These are phyloP conservation scores for Nakazawaea sp. DNA, from an alignment of 805 yeast genomes.

Conservation along the genomic window DNA sequence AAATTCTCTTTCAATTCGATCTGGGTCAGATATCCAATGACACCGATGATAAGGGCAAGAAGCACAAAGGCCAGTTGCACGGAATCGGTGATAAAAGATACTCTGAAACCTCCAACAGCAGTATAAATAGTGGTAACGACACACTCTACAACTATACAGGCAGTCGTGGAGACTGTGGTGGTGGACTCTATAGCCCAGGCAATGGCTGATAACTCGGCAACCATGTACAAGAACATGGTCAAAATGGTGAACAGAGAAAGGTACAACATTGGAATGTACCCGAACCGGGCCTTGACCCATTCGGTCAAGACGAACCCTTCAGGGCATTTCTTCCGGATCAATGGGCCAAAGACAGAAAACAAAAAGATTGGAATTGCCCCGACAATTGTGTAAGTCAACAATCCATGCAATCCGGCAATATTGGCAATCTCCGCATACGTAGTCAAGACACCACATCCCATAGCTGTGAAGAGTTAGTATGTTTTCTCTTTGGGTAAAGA, in stretches of 20 bases:
- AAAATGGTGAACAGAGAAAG: conserved; percentile 76
- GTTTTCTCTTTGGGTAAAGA: too few relatives aligned
- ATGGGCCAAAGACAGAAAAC: conserved; percentile 81
- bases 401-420: conserved; percentile 79
- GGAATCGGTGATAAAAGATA: conserved; percentile 82
- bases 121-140: conserved; percentile 85
- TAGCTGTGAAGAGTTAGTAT: conserved; percentile 35
- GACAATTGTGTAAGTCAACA: conserved; percentile 69
- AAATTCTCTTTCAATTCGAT: conserved; percentile 54
- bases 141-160: conserved; percentile 79
- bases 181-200: conserved; percentile 69
- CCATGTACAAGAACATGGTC: conserved; percentile 81
- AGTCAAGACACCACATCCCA: conserved; percentile 85
- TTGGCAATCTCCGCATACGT: conserved; percentile 87
- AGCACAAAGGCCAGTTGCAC: conserved; percentile 75
- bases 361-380: conserved; percentile 81
- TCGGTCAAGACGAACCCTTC: conserved; percentile 88
- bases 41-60: conserved; percentile 59
- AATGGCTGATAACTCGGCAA: conserved; percentile 79
- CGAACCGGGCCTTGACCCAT: conserved; percentile 87
- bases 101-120: conserved; percentile 80
- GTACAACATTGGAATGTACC: conserved; percentile 63
- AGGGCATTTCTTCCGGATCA: conserved; percentile 72
- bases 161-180: conserved; percentile 73
- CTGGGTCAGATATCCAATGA: conserved; percentile 73